Evolutionary conservation across 169 alveolate genomes (phyloP).

Genomic region (Plasmodium berghei): DNA sequence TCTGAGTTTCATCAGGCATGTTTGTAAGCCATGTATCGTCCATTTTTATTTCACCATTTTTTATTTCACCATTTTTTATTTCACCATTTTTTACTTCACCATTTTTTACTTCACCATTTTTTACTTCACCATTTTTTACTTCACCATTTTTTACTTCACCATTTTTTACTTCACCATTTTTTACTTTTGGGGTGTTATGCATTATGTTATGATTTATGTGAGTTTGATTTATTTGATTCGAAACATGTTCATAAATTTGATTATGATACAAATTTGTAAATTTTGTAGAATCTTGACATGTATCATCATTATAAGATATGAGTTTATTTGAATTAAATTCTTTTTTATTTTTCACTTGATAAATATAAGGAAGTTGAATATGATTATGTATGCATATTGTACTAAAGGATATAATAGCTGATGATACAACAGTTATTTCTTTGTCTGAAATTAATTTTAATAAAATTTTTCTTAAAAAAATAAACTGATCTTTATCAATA

Average conservation of each 20-base stretch:
- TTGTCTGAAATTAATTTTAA: slow-evolving; percentile 75
- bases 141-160: background rate
- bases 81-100: background rate
- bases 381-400: slow-evolving; percentile 16
- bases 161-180: background rate
- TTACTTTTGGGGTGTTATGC: too few relatives aligned
- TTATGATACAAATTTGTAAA: too few relatives aligned
- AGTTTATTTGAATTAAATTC: too few relatives aligned
- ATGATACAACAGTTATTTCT: slow-evolving; percentile 79
- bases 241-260: too few relatives aligned
- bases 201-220: too few relatives aligned
- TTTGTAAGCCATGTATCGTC: background rate
- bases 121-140: background rate
- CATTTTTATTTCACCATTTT: background rate
- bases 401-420: slow-evolving; percentile 81
- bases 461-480: slow-evolving; percentile 55
- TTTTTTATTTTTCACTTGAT: too few relatives aligned
- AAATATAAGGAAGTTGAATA: too few relatives aligned
- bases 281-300: too few relatives aligned
- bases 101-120: background rate
- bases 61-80: background rate
- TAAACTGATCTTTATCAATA: slow-evolving; percentile 79
- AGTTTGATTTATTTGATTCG: too few relatives aligned
- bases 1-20: background rate
- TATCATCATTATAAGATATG: too few relatives aligned